Evolutionary conservation across 768 basidiomycete genomes (phyloP), one percentile per base, ranked within the genome.

Genomic region (Leccinum ochraceum): DNA sequence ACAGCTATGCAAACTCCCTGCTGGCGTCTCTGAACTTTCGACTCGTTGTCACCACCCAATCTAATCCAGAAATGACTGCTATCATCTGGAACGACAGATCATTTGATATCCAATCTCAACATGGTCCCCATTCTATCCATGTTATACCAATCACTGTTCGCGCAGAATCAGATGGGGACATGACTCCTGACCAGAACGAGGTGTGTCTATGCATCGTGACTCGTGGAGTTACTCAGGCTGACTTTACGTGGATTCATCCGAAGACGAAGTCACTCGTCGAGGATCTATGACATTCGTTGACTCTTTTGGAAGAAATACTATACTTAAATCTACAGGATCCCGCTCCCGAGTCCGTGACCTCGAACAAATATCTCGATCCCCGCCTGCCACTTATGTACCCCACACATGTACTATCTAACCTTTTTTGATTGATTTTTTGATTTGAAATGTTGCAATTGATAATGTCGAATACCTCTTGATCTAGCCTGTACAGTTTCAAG

Each of bases 1-100:
- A 14, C 20, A 53, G 30, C n/a, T 34, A 53, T 53, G 52, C 52
- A 20, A 53, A 53, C n/a, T 53, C 17, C 13, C 10, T 53, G 10
- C n/a, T 53, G 24, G 32, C 52, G 32, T 53, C 52, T 30, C 20
- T 53, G 32, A 53, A 53, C 52, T 53, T 53, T 26, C 30, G 52
- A 32, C 52, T 53, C 32, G 28, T 53, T 2, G 30, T 53, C 52
- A 53, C 5, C n/a, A 53, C n/a, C n/a, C 52, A 53, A 13, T 20
- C 32, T 34, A 2, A 17, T 53, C 52, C 28, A 34, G 20, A 30
- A 11, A 11, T 53, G 52, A 53, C 30, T n/a, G n/a, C 28, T 6
- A 53, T 53, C 13, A 20, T 53, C 17, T 53, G 52, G 52, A 24
- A 49, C 3, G 48, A 49, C 22, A 49, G 11, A 24, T 22, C 20